These are phyloP conservation scores for Dunaliella sp. DNA, from an alignment of 139 green algal species.

Conservation along the genomic window DNA sequence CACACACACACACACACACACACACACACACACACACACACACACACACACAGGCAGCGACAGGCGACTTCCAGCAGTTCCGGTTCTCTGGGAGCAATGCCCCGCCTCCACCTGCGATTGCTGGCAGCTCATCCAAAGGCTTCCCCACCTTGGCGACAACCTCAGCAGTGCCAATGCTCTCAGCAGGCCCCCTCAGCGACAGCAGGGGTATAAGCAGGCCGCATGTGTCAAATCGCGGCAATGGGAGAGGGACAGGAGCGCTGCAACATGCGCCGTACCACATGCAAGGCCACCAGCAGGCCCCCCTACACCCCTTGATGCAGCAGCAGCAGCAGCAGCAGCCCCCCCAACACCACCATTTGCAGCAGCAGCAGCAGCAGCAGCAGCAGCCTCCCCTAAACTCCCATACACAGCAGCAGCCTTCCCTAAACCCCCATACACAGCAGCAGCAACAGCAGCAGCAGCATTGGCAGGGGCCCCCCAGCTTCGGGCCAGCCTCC, in stretches of 20 bases:
- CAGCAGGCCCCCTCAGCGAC: background rate
- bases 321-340: slow-evolving; percentile 10
- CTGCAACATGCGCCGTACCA: background rate
- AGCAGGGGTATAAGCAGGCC: background rate
- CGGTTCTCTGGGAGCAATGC: background rate
- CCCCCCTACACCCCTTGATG: background rate
- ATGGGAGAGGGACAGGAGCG: background rate
- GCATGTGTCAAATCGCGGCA: background rate
- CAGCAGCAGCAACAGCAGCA: background rate
- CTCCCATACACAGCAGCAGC: background rate
- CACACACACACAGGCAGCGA: background rate
- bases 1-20: too few species aligned
- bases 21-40: too few species aligned
- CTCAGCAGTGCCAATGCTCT: background rate
- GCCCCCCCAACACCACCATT: background rate
- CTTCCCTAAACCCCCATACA: background rate
- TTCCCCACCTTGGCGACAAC: background rate
- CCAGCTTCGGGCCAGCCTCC: background rate
- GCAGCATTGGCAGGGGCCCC: background rate
- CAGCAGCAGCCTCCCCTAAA: background rate
- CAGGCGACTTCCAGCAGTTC: background rate
- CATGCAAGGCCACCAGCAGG: background rate
- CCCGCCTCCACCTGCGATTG: background rate
- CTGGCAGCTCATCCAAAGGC: background rate
- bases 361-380: background rate